Conservation (phyloP, 2,329 filamentous ascomycete species). For the Hypocreales sp. region DNA sequence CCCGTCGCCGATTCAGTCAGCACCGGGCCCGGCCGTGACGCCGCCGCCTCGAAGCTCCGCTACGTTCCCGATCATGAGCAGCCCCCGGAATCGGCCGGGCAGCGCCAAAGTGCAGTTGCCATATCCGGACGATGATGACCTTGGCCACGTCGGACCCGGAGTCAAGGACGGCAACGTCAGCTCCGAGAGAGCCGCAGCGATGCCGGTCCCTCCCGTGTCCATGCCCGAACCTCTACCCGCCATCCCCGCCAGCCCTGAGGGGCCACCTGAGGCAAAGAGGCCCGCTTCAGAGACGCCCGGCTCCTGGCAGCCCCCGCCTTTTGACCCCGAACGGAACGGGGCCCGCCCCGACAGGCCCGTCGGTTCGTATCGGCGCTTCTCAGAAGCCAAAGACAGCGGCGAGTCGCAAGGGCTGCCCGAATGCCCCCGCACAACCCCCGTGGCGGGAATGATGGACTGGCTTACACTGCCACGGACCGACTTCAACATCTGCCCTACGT, state of each 20-base stretch:
- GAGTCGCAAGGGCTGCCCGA: slow-evolving; percentile 35
- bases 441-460: slow-evolving; percentile 60
- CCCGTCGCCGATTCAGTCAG: slow-evolving; percentile 13
- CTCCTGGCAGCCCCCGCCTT: slow-evolving; percentile 29
- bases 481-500: slow-evolving; percentile 72
- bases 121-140: slow-evolving; percentile 22
- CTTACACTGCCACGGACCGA: slow-evolving; percentile 57
- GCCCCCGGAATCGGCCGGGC: slow-evolving; percentile 7
- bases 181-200: slow-evolving; percentile 1
- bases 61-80: slow-evolving; percentile 14
- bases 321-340: slow-evolving; percentile 23
- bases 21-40: slow-evolving; percentile 2
- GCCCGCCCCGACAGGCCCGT: slow-evolving; percentile 21
- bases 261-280: slow-evolving; percentile 1
- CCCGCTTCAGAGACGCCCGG: slow-evolving; percentile 8
- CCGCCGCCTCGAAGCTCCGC: slow-evolving; percentile 10
- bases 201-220: slow-evolving; percentile 4
- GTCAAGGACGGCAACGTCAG: slow-evolving; percentile 5
- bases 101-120: slow-evolving; percentile 13
- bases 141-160: slow-evolving; percentile 7
- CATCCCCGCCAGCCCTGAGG: neutral
- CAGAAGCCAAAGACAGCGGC: slow-evolving; percentile 21
- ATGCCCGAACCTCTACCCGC: slow-evolving; percentile 9
- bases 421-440: slow-evolving; percentile 51
- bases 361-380: slow-evolving; percentile 35